Conservation (phyloP, 805 yeast genomes). For the Candida taoyuanica region DNA sequence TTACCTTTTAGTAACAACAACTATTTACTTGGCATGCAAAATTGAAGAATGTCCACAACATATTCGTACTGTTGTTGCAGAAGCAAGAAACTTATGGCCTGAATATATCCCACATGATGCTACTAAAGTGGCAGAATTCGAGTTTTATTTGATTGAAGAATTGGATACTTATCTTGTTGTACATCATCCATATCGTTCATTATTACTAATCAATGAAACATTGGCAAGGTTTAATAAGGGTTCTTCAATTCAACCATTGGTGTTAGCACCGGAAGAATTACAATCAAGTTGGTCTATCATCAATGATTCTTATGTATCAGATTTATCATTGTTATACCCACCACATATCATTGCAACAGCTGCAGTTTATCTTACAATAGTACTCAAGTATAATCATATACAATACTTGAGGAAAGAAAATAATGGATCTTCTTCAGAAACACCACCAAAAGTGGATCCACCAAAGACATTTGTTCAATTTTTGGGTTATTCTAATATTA, state of each 20-base stretch:
- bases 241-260: no score
- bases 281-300: slow-evolving; percentile 88
- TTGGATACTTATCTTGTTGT: slow-evolving; percentile 66
- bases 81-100: slow-evolving; percentile 91
- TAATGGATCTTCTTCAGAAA: background rate
- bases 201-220: slow-evolving; percentile 44
- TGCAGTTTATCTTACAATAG: slow-evolving; percentile 73
- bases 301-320: slow-evolving; percentile 87
- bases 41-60: slow-evolving; percentile 96
- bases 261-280: slow-evolving; percentile 57
- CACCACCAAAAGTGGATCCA: slow-evolving; percentile 29
- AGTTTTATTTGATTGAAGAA: slow-evolving; percentile 89
- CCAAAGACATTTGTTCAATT: slow-evolving; percentile 58
- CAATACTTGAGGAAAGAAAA: slow-evolving; percentile 17
- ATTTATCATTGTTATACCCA: slow-evolving; percentile 74
- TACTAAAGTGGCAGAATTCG: slow-evolving; percentile 90
- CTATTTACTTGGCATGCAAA: slow-evolving; percentile 86
- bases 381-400: slow-evolving; percentile 39
- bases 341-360: slow-evolving; percentile 87
- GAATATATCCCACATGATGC: slow-evolving; percentile 90
- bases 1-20: slow-evolving; percentile 76
- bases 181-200: slow-evolving; percentile 70
- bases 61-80: slow-evolving; percentile 74
- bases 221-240: slow-evolving; percentile 25
- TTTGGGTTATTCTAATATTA: slow-evolving; percentile 71